These are phyloP conservation scores for Aspergillus sp. DNA, from an alignment of 2,329 filamentous ascomycete species.

Conservation along the genomic window DNA sequence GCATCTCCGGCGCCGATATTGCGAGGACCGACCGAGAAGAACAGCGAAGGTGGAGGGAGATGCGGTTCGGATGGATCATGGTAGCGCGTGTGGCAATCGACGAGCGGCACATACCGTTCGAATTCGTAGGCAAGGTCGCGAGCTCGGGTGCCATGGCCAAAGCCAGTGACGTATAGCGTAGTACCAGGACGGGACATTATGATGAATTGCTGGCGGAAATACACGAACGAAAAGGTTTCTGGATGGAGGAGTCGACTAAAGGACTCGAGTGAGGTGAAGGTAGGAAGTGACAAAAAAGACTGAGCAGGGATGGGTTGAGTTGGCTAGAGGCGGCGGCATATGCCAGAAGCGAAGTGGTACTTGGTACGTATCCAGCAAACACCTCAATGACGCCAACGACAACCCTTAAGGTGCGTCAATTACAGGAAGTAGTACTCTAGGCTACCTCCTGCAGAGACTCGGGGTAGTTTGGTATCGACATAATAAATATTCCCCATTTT, in stretches of 20 bases:
- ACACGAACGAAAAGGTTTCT: neutral
- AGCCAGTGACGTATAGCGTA: conserved; percentile 97
- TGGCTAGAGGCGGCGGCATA: conserved; percentile 5
- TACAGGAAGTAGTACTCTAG: too few relatives aligned
- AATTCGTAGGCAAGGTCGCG: conserved; percentile 99
- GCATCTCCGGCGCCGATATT: conserved; percentile 20
- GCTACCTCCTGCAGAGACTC: too few relatives aligned
- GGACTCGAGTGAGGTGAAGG: neutral
- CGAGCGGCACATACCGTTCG: conserved; percentile 91
- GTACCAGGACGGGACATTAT: conserved; percentile 88
- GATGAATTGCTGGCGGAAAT: neutral
- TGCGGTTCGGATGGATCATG: conserved; percentile 36
- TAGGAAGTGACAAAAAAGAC: conserved; percentile 6
- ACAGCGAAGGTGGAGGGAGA: conserved; percentile 29
- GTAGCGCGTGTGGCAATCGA: conserved; percentile 41
- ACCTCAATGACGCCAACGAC: too few relatives aligned
- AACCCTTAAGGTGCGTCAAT: too few relatives aligned
- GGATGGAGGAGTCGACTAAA: neutral
- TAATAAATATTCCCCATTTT: neutral
- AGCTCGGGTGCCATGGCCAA: conserved; percentile 96
- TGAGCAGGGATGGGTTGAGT: neutral
- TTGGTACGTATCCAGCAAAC: too few relatives aligned
- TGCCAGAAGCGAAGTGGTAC: conserved; percentile 5
- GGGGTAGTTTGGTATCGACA: neutral
- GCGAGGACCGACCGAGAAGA: conserved; percentile 34